A percentile compares a stretch with the other conserved stretches of the same genome.
phyloP scores from a whole-genome alignment of 2,329 filamentous ascomycete species.

The Penicillium polonicum region DNA sequence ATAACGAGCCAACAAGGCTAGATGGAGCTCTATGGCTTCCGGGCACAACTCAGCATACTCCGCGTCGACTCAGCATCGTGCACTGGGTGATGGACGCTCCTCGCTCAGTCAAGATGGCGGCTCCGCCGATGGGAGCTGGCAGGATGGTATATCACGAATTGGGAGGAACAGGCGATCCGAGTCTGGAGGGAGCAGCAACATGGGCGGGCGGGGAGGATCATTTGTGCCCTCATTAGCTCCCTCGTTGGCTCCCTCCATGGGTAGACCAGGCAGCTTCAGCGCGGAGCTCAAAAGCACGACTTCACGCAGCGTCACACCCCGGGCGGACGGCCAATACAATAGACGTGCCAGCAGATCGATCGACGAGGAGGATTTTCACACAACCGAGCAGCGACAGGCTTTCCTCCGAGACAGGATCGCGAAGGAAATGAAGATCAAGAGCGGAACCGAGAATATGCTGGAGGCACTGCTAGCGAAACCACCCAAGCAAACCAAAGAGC shows the following conservation, averaged over 20 bases:
- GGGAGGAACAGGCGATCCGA: conserved; percentile 51
- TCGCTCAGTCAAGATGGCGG: conserved; percentile 42
- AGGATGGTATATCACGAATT: conserved; percentile 32
- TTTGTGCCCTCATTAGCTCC: conserved; percentile 34
- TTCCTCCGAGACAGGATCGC: conserved; percentile 80
- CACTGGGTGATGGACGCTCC: conserved; percentile 38
- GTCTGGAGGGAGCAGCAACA: conserved; percentile 59
- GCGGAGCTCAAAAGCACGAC: conserved; percentile 74
- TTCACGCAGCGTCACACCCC: conserved; percentile 61
- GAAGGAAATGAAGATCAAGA: conserved; percentile 96
- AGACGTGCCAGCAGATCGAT: conserved; percentile 44
- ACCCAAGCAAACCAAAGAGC: conserved; percentile 89
- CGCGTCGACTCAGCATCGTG: conserved; percentile 43
- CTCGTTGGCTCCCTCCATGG: conserved; percentile 66
- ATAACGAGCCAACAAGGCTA: conserved; percentile 37
- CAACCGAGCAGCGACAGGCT: conserved; percentile 71
- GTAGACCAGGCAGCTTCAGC: conserved; percentile 80
- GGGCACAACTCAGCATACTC: conserved; percentile 45
- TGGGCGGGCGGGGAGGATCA: conserved; percentile 58
- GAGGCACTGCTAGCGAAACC: conserved; percentile 94
- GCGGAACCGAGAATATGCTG: conserved; percentile 94
- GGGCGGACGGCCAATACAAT: conserved; percentile 58
- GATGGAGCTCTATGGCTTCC: conserved; percentile 49
- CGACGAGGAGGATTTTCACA: conserved; percentile 61
- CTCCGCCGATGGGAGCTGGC: conserved; percentile 41